Percentiles rank a stretch among this genome's conserved stretches.
Conservation (phyloP, 2,329 filamentous ascomycete genomes). For the Arthrobotrys entomopaga region DNA sequence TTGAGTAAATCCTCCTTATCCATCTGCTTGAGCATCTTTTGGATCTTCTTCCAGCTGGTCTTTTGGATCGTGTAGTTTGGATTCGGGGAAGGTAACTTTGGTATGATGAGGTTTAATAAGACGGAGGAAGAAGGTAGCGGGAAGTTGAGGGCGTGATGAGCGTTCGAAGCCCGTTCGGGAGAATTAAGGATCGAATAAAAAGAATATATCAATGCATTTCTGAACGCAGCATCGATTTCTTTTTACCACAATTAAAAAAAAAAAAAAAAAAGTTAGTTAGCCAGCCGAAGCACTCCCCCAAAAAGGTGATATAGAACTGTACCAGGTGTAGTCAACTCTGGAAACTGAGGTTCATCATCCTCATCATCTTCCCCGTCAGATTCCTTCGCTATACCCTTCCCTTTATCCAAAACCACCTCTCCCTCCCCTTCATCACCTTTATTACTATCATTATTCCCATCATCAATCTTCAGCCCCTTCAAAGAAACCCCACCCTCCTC, state of each 20-base stretch:
- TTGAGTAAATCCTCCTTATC: slow-evolving; percentile 73
- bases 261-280: too few relatives aligned
- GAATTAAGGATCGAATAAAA: slow-evolving; percentile 68
- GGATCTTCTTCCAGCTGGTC: slow-evolving; percentile 75
- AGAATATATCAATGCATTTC: slow-evolving; percentile 72
- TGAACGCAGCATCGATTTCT: slow-evolving; percentile 75
- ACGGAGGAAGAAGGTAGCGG: slow-evolving; percentile 73
- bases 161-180: slow-evolving; percentile 62
- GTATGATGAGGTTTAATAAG: slow-evolving; percentile 73
- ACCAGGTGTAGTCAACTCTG: slow-evolving; percentile 70
- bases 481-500: slow-evolving; percentile 54
- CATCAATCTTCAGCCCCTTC: slow-evolving; percentile 65
- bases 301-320: slow-evolving; percentile 40
- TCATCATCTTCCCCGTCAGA: slow-evolving; percentile 22
- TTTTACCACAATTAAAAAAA: slow-evolving; percentile 67
- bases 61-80: slow-evolving; percentile 71
- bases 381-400: slow-evolving; percentile 35
- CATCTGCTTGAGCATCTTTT: slow-evolving; percentile 75
- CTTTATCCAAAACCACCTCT: slow-evolving; percentile 60
- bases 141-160: slow-evolving; percentile 66
- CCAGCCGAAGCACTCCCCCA: slow-evolving; percentile 8
- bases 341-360: slow-evolving; percentile 40
- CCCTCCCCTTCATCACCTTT: slow-evolving; percentile 55
- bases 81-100: slow-evolving; percentile 68
- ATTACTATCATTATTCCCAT: slow-evolving; percentile 62